Evolutionary conservation across 192 early-diverging fungal genomes (phyloP), one percentile per base, ranked within the genome.

Genomic region (Dissophora globulifera): DNA sequence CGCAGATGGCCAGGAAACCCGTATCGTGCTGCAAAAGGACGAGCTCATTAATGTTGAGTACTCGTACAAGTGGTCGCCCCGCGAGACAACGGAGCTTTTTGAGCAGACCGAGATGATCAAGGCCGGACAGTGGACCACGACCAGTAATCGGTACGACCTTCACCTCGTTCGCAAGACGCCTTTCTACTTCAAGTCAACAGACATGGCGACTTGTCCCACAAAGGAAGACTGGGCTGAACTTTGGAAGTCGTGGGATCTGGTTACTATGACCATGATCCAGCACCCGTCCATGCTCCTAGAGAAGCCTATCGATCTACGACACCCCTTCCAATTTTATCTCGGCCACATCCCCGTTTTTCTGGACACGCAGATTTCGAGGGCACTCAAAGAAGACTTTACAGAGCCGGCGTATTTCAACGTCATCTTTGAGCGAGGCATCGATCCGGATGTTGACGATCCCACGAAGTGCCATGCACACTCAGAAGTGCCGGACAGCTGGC

Each of bases 351-450:
- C 91, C 0, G 83, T 83, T 0, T 93, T 93, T 62, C 67, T 91
- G 22, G 91, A 93, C 56, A 88, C 87, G 13, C 82, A 88, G 16
- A 66, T 91, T 32, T 70, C 86, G 1, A 74, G 68, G 29, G 62
- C 82, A 0, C 67, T 86, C 7, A 58, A 70, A 0, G 78, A 82
- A 35, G 61, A 79, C 7, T 82, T 85, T n/a, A 86, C 90, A 0
- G 84, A 88, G 60, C 92, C 93, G 8, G 51, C 50, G 17, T 46
- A 74, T 11, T 97, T 85, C 81, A 82, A 88, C 10, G 78, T 84
- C 27, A 93, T 94, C 71, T 98, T 98, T 88, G 93, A 98, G 83
- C 92, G 96, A 15, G 96, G 96, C 7, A 96, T 98, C 58, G 94
- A 98, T 62, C 95, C 96, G 1, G 91, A 93, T 58, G 80, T 95